Base-by-base conservation (phyloP, 768 basidiomycete species). In the Dacryopinax primogenitus region DNA sequence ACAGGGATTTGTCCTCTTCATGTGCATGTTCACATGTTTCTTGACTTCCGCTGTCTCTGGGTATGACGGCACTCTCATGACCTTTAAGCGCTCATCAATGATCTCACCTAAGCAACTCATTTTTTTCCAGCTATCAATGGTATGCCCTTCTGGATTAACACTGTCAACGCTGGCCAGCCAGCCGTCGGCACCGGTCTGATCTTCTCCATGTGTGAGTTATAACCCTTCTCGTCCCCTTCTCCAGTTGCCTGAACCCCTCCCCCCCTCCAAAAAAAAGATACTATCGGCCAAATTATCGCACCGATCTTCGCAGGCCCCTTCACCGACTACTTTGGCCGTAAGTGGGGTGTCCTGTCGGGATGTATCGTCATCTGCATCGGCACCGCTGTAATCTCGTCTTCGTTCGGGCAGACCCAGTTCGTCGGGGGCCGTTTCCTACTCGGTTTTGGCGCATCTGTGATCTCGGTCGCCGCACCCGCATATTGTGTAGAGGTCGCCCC, bases 341-440 rank as follows among this genome's bases (percentile, higher is more conserved):
- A 74, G 7, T 69, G 66, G 32, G 75, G 68, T 35, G 74, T 74
- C 73, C 70, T 74, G 64, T 61, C 64, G 47, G 74, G 75, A 26
- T 70, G 12, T 28, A 33, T 34, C 66, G 66, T 62, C 33, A 72
- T 72, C 66, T 65, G 71, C 35, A 39, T 64, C 62, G 73, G 73
- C 28, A 69, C 68, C 47, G 64, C 69, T 45, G 68, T 72, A 63
- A 66, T 69, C 41, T 61, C 67, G 6, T 66, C 72, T 16, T 47
- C 71, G 13, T 66, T 68, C 58, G 65, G 39, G 13, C 65, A 70
- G 51, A 62, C 68, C 11, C 71, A 71, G 37, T 68, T 74, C 62
- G 68, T 72, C 62, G 73, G 69, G 18, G 72, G 69, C 18, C 67
- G 71, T 28, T 72, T 73, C 67, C 70, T 83, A 41, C 64, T 73